phyloP scores from a whole-genome alignment of 768 basidiomycete species.

The Podaxis sp. region DNA sequence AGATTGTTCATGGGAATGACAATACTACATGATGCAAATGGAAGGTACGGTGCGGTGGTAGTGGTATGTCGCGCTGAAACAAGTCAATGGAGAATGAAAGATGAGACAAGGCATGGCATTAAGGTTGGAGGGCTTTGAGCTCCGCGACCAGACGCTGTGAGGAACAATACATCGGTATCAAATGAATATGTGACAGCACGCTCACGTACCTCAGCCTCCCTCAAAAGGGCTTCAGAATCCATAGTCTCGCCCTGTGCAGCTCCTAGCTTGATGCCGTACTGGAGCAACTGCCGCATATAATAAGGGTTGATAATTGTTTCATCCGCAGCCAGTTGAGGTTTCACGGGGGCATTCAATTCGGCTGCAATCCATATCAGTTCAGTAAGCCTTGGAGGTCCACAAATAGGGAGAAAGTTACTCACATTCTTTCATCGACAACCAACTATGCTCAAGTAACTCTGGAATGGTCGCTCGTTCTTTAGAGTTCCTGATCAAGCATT shows the following conservation, averaged over 20 bases:
- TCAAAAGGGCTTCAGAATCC: slow-evolving; percentile 45
- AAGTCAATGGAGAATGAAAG: neutral
- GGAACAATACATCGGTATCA: slow-evolving; percentile 4
- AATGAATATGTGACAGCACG: neutral
- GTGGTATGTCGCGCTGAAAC: neutral
- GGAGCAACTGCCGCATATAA: slow-evolving; percentile 74
- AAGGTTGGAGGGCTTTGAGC: slow-evolving; percentile 44
- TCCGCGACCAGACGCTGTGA: slow-evolving; percentile 64
- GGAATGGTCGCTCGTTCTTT: slow-evolving; percentile 89
- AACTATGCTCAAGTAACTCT: slow-evolving; percentile 78
- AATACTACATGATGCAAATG: slow-evolving; percentile 16
- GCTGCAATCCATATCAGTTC: neutral
- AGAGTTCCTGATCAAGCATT: slow-evolving; percentile 75
- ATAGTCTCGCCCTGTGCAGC: slow-evolving; percentile 38
- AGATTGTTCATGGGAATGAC: slow-evolving; percentile 15
- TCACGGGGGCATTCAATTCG: slow-evolving; percentile 23
- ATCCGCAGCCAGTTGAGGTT: slow-evolving; percentile 40
- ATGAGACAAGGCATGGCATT: neutral
- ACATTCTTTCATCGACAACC: slow-evolving; percentile 70
- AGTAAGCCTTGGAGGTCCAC: neutral
- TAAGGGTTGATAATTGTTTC: slow-evolving; percentile 78
- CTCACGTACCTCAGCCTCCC: slow-evolving; percentile 56
- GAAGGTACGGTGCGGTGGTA: slow-evolving; percentile 5
- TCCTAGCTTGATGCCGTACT: slow-evolving; percentile 70
- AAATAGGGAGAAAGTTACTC: slow-evolving; percentile 22